A percentile compares a stretch with the other conserved stretches of the same genome.
phyloP scores from a whole-genome alignment of 2,329 filamentous ascomycete genomes.

The Botrytis galanthina region DNA sequence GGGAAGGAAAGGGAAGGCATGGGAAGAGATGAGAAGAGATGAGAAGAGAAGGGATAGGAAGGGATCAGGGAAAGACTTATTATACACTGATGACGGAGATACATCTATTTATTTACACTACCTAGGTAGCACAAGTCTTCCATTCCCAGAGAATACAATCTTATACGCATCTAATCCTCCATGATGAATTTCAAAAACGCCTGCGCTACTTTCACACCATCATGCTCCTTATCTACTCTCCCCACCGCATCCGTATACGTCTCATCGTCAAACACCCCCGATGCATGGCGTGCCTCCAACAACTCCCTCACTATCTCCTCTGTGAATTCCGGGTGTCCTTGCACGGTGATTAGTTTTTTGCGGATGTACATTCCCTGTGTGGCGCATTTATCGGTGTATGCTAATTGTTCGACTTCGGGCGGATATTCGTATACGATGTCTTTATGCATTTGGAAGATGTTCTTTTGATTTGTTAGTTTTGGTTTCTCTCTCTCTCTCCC shows the following conservation, averaged over 20 bases:
- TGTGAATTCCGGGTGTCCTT: conserved; percentile 85
- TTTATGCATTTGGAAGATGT: conserved; percentile 82
- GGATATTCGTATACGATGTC: conserved; percentile 71
- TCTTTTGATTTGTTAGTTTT: conserved; percentile 42
- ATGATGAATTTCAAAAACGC: conserved; percentile 76
- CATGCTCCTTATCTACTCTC: conserved; percentile 66
- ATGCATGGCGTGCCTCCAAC: conserved; percentile 59
- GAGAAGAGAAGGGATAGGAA: too few species aligned
- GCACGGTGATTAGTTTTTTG: conserved; percentile 67
- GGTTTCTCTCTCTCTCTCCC: too few species aligned
- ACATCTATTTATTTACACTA: too few species aligned
- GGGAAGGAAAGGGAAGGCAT: too few species aligned
- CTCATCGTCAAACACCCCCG: conserved; percentile 68
- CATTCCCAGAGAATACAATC: too few species aligned
- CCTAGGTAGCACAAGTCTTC: too few species aligned
- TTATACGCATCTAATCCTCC: conserved; percentile 45
- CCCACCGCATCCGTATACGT: conserved; percentile 66
- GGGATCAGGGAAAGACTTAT: too few species aligned
- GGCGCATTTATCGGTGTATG: conserved; percentile 61
- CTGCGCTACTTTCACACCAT: conserved; percentile 72
- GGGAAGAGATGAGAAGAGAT: not conserved
- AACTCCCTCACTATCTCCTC: conserved; percentile 68
- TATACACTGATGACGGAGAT: too few species aligned
- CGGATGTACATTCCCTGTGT: conserved; percentile 79
- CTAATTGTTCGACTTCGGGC: conserved; percentile 59